phyloP scores from a whole-genome alignment of 495 filamentous ascomycete genomes.

The Geopyxis carbonaria region DNA sequence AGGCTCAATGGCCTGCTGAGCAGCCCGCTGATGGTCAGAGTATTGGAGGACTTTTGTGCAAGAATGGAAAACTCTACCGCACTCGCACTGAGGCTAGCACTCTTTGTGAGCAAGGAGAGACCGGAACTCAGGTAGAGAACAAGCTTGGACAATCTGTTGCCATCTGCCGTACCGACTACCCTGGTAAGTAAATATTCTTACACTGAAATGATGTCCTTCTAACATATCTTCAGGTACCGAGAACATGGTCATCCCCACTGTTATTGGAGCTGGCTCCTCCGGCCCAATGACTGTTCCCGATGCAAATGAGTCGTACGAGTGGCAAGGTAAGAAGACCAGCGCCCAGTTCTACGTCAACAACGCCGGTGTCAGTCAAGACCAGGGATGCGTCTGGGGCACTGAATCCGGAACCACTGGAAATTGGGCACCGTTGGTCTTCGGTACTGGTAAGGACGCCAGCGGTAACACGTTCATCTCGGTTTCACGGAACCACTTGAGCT shows the following conservation, averaged over 20 bases:
- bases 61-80: slow-evolving; percentile 58
- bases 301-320: slow-evolving; percentile 42
- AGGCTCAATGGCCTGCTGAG: slow-evolving; percentile 70
- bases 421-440: slow-evolving; percentile 71
- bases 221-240: slow-evolving; percentile 41
- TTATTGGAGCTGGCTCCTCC: slow-evolving; percentile 37
- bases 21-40: slow-evolving; percentile 78
- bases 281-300: slow-evolving; percentile 57
- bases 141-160: slow-evolving; percentile 44
- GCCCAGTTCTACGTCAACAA: slow-evolving; percentile 97
- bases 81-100: slow-evolving; percentile 49
- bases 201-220: slow-evolving; percentile 1
- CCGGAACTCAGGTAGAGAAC: slow-evolving; percentile 57
- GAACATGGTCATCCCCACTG: slow-evolving; percentile 61
- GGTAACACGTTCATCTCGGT: slow-evolving; percentile 67
- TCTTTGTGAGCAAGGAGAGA: slow-evolving; percentile 60
- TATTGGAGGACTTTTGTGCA: slow-evolving; percentile 75
- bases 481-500: slow-evolving; percentile 40
- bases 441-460: slow-evolving; percentile 46
- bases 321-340: slow-evolving; percentile 56
- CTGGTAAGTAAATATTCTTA: slow-evolving; percentile 36
- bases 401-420: slow-evolving; percentile 44
- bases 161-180: slow-evolving; percentile 92
- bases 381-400: slow-evolving; percentile 68
- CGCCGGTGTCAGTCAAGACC: slow-evolving; percentile 42